Base-by-base conservation (phyloP, 2,329 filamentous ascomycete species). In the Hirsutella minnesotensis region DNA sequence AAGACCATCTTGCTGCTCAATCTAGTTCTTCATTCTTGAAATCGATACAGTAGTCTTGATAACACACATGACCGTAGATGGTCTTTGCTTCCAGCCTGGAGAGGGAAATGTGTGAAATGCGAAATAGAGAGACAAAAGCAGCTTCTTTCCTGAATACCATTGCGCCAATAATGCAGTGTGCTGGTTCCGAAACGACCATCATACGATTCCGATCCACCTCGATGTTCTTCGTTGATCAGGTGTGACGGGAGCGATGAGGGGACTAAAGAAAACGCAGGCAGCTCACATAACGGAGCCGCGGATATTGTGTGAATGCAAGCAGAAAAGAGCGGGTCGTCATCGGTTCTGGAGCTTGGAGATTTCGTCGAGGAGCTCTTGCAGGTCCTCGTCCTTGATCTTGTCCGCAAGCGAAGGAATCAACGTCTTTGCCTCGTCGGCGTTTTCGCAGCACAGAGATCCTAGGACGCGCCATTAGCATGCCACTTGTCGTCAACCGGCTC, bases 341-440 rank as follows among this genome's bases (percentile, higher is more conserved):
- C 58, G 53, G 46, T 60, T 64, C 53, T 74, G 70, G 39, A 94
- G 69, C 70, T 94, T 94, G 53, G 81, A 84, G 65, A 96, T 83
- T 68, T 98, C 88, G 57, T 95, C 82, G 45, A 98, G 73, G 45
- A 96, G 69, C 49, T 88, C 82, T 63, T 94, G 83, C 49, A 98
- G 67, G 52, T 94, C 86, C 30, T 87, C 84, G 59, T 96, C 90
- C 47, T 75, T 76, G 56, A 96, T 94, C 68, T 98, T 98, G 63
- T 88, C 81, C 53, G 81, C 75, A 40, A 98, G 65, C 44, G 77
- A 95, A 1, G 92, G 94, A 49, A 98, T 94, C 45, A 98, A 73
- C 9, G 87, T 95, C 68, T 95, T 95, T 47, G 92, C 92, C 66
- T 98, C 94, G 59, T 98, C 92, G 45, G 87, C 83, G 37, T 81